Conservation (phyloP, 768 basidiomycete species). For the Lactifluus piperatus region DNA sequence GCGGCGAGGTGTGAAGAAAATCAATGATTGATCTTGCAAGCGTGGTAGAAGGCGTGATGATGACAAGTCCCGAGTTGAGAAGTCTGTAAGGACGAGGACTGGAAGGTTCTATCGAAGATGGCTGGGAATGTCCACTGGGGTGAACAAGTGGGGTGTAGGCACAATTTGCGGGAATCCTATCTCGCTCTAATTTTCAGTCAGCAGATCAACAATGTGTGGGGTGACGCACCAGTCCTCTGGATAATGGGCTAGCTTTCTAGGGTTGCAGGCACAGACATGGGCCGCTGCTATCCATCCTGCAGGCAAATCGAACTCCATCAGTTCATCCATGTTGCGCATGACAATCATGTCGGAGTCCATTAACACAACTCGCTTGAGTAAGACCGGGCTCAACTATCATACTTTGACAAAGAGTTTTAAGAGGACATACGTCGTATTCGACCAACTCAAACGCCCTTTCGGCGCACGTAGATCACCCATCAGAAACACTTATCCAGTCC, state of each 20-base stretch:
- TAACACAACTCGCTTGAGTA: constrained; percentile 58
- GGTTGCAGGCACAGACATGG: constrained; percentile 94
- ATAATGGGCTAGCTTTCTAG: constrained; percentile 74
- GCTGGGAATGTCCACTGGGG: constrained; percentile 40
- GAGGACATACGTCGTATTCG: constrained; percentile 50
- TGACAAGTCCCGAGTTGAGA: constrained; percentile 85
- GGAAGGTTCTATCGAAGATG: constrained; percentile 30
- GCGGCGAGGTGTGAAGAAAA: constrained; percentile 48
- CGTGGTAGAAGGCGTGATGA: constrained; percentile 63
- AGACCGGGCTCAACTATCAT: constrained; percentile 10
- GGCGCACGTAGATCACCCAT: neutral
- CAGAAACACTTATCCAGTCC: neutral
- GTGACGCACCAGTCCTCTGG: constrained; percentile 72
- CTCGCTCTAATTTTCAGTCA: neutral
- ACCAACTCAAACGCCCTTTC: constrained; percentile 52
- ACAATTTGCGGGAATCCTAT: constrained; percentile 84
- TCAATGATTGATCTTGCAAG: constrained; percentile 45
- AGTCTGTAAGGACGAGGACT: constrained; percentile 72
- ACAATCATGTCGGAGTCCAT: constrained; percentile 88
- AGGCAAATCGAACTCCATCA: constrained; percentile 45
- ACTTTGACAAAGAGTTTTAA: neutral
- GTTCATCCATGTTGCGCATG: constrained; percentile 73
- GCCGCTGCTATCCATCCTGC: constrained; percentile 74
- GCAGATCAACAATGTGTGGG: constrained; percentile 9
- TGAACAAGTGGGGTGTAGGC: constrained; percentile 52